phyloP scores from a whole-genome alignment of 768 basidiomycete genomes.

The Boletus rubroflammeus region DNA sequence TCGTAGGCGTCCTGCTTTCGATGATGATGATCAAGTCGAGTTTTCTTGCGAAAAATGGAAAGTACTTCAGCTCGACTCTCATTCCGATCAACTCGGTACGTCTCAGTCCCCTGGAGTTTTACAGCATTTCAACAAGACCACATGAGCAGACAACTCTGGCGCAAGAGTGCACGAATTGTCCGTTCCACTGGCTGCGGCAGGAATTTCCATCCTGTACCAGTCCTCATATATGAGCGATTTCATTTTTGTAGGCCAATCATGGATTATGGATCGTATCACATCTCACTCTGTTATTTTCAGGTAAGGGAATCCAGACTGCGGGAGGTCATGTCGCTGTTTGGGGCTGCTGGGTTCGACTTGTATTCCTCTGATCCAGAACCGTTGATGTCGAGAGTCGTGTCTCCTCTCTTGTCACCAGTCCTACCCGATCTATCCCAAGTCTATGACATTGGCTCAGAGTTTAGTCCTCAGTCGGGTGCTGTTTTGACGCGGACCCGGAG shows the following conservation, averaged over 20 bases:
- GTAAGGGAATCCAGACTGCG: slow-evolving; percentile 64
- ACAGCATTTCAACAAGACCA: slow-evolving; percentile 4
- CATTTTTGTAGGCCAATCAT: slow-evolving; percentile 58
- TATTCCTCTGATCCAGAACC: slow-evolving; percentile 47
- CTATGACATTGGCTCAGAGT: slow-evolving; percentile 28
- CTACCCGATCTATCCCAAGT: slow-evolving; percentile 29
- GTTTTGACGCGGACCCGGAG: slow-evolving; percentile 49
- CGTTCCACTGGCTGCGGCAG: slow-evolving; percentile 68
- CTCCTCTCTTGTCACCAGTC: slow-evolving; percentile 32
- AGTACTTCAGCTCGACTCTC: slow-evolving; percentile 79
- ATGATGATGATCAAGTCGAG: slow-evolving; percentile 51
- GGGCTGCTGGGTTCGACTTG: slow-evolving; percentile 61
- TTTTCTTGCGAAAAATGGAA: slow-evolving; percentile 74
- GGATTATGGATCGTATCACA: neutral
- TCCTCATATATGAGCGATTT: slow-evolving; percentile 82
- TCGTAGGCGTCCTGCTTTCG: slow-evolving; percentile 20
- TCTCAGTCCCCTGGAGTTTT: slow-evolving; percentile 9
- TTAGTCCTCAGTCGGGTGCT: slow-evolving; percentile 36
- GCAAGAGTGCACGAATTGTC: slow-evolving; percentile 74
- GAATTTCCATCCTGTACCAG: slow-evolving; percentile 79
- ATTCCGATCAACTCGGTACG: slow-evolving; percentile 65
- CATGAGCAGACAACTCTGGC: slow-evolving; percentile 55
- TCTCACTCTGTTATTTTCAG: slow-evolving; percentile 33
- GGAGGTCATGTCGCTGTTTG: slow-evolving; percentile 58
- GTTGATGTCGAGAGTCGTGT: slow-evolving; percentile 29